phyloP scores from a whole-genome alignment of 1,139 yeast genomes.

The Taphrina flavorubra region DNA sequence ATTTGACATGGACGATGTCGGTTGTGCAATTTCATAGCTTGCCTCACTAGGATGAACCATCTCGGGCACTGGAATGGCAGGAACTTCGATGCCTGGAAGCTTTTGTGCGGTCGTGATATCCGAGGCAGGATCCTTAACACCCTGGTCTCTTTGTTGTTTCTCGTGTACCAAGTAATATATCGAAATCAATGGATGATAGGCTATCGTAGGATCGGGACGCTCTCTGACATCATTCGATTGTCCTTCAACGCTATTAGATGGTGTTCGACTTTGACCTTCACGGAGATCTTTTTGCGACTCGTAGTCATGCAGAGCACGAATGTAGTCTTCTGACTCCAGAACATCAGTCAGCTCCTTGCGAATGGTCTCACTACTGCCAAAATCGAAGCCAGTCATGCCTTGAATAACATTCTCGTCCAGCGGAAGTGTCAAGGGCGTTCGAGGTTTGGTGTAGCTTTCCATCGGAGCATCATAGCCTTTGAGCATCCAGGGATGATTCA shows the following conservation, averaged over 20 bases:
- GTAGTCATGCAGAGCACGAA: conserved; percentile 71
- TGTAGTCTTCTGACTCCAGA: conserved; percentile 71
- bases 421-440: conserved; percentile 76
- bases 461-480: conserved; percentile 82
- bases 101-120: conserved; percentile 15
- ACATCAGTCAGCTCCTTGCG: conserved; percentile 63
- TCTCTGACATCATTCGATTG: neutral
- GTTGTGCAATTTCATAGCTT: conserved; percentile 19
- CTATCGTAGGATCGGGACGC: conserved; percentile 53
- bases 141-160: conserved; percentile 64
- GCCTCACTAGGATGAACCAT: conserved; percentile 29
- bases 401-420: conserved; percentile 71
- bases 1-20: neutral
- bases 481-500: conserved; percentile 93
- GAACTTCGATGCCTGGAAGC: conserved; percentile 31
- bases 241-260: neutral
- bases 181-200: conserved; percentile 86
- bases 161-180: conserved; percentile 86
- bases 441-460: conserved; percentile 72
- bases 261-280: neutral
- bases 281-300: conserved; percentile 50
- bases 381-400: conserved; percentile 79
- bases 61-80: conserved; percentile 35
- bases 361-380: conserved; percentile 71
- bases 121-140: conserved; percentile 12